Evolutionary conservation across 257 asterid species (phyloP).

Genomic region (Petrea volubilis): DNA sequence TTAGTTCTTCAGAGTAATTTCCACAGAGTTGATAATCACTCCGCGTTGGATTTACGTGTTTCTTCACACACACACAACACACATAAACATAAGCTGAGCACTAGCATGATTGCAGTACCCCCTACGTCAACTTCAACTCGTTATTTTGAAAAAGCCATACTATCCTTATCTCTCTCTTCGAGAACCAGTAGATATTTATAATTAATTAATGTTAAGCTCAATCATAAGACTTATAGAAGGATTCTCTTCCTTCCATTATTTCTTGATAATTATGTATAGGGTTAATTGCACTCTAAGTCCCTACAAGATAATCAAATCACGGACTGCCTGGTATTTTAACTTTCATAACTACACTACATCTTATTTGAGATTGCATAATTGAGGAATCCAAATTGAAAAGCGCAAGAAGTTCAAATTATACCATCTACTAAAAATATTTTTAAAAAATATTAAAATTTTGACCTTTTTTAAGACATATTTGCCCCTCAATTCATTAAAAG

Average conservation of each 20-base stretch:
- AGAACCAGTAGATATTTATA: background rate
- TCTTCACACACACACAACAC: too few species aligned
- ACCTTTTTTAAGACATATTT: too few species aligned
- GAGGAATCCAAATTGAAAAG: too few species aligned
- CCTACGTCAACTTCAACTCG: background rate
- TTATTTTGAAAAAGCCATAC: constrained; percentile 13
- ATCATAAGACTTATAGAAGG: constrained; percentile 13
- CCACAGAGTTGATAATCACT: background rate
- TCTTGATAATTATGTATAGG: background rate
- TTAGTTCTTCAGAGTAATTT: background rate
- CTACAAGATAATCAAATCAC: too few species aligned
- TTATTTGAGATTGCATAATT: too few species aligned
- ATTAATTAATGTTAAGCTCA: background rate
- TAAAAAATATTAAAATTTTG: too few species aligned
- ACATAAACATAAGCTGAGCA: background rate
- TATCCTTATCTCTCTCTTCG: background rate
- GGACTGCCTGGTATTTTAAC: too few species aligned
- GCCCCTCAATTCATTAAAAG: too few species aligned
- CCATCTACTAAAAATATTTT: too few species aligned
- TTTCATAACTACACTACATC: too few species aligned
- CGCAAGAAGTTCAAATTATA: too few species aligned
- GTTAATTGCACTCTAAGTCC: background rate
- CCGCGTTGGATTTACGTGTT: background rate
- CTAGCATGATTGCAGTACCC: too few species aligned
- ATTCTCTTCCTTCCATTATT: constrained; percentile 8